A percentile compares a stretch with the other conserved stretches of the same genome.
These are phyloP conservation scores for Lasiosphaeria ovina DNA, from an alignment of 495 filamentous ascomycete genomes.

Conservation along the genomic window DNA sequence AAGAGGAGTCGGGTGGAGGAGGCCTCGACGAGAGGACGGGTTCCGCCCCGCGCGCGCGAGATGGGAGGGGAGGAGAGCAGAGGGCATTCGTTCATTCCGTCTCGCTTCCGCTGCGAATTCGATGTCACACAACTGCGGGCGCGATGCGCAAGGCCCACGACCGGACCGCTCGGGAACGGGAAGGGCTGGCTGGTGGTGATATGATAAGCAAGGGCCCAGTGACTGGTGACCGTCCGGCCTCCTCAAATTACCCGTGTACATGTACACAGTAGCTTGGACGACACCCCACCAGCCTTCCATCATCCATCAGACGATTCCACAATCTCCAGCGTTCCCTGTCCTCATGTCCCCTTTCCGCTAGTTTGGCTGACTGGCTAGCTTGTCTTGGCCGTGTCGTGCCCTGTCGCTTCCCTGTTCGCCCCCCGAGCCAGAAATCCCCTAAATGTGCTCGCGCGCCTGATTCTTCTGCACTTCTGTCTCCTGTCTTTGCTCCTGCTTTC, in stretches of 20 bases:
- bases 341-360: neutral
- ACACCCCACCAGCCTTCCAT: neutral
- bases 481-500: neutral
- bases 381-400: neutral
- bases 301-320: neutral
- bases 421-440: neutral
- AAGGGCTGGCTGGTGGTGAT: neutral
- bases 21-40: too few species aligned
- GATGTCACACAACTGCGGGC: neutral
- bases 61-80: too few species aligned
- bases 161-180: slow-evolving; percentile 1
- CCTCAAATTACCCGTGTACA: neutral
- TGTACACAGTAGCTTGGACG: neutral
- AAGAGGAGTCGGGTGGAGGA: too few species aligned
- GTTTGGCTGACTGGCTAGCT: neutral
- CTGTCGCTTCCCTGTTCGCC: neutral
- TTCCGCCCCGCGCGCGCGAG: too few species aligned
- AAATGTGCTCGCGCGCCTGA: neutral
- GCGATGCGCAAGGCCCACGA: neutral
- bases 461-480: neutral
- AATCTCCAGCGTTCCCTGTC: slow-evolving; percentile 1
- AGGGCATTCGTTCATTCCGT: too few species aligned
- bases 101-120: neutral
- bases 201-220: neutral
- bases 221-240: neutral